These are phyloP conservation scores for Xerocomellus intermedius DNA, from an alignment of 768 basidiomycete species.

Conservation along the genomic window DNA sequence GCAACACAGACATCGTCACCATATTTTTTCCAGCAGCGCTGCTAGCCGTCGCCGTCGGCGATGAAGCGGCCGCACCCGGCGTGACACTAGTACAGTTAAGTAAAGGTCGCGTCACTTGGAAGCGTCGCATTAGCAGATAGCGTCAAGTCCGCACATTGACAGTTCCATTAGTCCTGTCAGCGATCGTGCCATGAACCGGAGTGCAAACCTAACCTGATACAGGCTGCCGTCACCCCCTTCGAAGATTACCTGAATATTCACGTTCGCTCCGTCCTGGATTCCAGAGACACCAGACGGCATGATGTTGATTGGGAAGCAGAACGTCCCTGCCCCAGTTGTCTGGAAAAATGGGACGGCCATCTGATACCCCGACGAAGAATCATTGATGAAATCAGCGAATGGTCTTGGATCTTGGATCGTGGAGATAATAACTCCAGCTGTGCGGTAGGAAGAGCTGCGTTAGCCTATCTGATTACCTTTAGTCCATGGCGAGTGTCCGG, in stretches of 20 bases:
- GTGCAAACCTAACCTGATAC: constrained; percentile 51
- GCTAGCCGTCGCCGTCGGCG: constrained; percentile 16
- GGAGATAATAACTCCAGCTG: constrained; percentile 55
- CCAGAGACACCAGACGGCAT: constrained; percentile 45
- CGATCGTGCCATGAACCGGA: background rate
- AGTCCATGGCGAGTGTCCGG: constrained; percentile 62
- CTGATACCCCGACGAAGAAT: constrained; percentile 35
- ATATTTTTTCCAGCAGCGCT: constrained; percentile 17
- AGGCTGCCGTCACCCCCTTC: constrained; percentile 69
- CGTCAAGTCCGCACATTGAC: constrained; percentile 80
- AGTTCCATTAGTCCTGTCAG: background rate
- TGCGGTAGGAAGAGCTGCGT: constrained; percentile 7
- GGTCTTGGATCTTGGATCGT: constrained; percentile 58
- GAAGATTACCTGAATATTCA: constrained; percentile 69
- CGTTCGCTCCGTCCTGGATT: constrained; percentile 61
- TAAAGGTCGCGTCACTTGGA: constrained; percentile 39
- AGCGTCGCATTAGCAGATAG: constrained; percentile 53
- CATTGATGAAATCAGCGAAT: constrained; percentile 69
- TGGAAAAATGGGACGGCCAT: constrained; percentile 48
- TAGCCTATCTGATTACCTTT: background rate
- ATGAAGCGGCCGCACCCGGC: constrained; percentile 10
- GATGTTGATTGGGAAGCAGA: constrained; percentile 70
- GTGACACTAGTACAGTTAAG: constrained; percentile 35
- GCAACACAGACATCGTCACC: constrained; percentile 5
- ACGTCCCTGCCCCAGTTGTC: constrained; percentile 54